Base-by-base conservation (phyloP, 495 filamentous ascomycete genomes). In the Cairneyella variabilis region DNA sequence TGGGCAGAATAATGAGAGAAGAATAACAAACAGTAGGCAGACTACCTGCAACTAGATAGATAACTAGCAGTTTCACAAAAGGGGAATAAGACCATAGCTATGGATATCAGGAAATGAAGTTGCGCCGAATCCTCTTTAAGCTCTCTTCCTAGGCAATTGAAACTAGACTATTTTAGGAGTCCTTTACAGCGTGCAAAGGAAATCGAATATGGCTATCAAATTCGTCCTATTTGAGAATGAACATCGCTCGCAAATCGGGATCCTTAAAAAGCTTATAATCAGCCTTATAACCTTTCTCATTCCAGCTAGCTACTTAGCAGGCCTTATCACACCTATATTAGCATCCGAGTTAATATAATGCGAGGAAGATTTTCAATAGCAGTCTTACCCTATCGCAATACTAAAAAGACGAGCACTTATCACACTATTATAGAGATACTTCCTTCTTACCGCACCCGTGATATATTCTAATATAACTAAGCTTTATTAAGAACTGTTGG, bases 211-310 rank as follows among this genome's bases (percentile, higher is more conserved):
- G 27, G 20, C 50, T 51, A 46, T 70, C 50, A 65, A 67, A 69
- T 26, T 61, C 43, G 51, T 65, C 57, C 65, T 61, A 70, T 47
- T 68, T 56, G 30, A 66, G 48, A 54, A 36, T 8, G 42, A 69
- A 61, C 47, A 69, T 38, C 51, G 27, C 57, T 49, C 32, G 39
- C 53, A 67, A 64, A 62, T 68, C 65, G 23, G 57, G 50, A 60
- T 69, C 65, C 56, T 62, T 69, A 30, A 71, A 45, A 20, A 66
- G 43, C 61, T 66, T 69, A 59, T 63, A 71, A 53, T 66, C 56
- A 30, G 57, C 42, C 51, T 69, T 68, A 43, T 71, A 64, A 18
- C 60, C 63, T 58, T 64, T 64, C 50, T 69, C 62, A 30, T 60
- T 65, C 68, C 61, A 71, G 41, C 59, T 63, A 59, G 57, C 52